Conservation (phyloP, 148 eudicot genomes). For the Vaccinium vitisidaea region DNA sequence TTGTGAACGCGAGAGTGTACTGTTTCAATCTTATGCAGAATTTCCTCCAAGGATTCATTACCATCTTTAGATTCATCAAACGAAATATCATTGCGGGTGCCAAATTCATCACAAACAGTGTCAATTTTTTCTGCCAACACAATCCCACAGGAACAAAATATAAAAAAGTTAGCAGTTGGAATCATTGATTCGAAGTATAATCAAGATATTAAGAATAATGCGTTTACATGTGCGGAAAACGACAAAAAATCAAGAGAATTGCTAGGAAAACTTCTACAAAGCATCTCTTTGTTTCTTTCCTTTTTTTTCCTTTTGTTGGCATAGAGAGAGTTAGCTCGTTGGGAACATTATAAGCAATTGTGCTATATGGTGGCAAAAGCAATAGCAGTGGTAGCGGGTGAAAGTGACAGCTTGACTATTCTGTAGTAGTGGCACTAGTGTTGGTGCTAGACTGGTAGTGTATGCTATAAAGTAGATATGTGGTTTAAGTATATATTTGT, state of each 20-base stretch:
- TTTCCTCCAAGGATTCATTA: conserved; percentile 48
- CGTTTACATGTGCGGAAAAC: neutral
- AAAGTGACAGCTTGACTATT: neutral
- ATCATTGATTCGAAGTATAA: neutral
- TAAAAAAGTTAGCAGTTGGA: neutral
- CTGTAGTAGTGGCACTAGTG: neutral
- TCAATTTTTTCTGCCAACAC: conserved; percentile 39
- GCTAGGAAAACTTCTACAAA: too few relatives aligned
- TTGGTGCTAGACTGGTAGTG: neutral
- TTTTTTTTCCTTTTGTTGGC: neutral
- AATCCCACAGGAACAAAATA: neutral
- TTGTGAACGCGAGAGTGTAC: conserved; percentile 54
- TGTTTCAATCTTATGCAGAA: conserved; percentile 59
- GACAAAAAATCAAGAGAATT: neutral
- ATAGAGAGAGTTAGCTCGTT: neutral
- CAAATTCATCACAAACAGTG: conserved; percentile 45
- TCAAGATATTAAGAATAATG: neutral
- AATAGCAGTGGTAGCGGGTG: neutral
- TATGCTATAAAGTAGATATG: neutral
- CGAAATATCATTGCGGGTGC: conserved; percentile 36
- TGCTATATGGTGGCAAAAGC: conserved; percentile 4
- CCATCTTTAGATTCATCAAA: conserved; percentile 34
- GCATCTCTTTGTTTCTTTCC: neutral
- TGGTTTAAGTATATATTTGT: neutral
- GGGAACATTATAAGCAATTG: neutral